Evolutionary conservation across 345 rosid species (phyloP).

Genomic region (Tarenaya hassleriana): DNA sequence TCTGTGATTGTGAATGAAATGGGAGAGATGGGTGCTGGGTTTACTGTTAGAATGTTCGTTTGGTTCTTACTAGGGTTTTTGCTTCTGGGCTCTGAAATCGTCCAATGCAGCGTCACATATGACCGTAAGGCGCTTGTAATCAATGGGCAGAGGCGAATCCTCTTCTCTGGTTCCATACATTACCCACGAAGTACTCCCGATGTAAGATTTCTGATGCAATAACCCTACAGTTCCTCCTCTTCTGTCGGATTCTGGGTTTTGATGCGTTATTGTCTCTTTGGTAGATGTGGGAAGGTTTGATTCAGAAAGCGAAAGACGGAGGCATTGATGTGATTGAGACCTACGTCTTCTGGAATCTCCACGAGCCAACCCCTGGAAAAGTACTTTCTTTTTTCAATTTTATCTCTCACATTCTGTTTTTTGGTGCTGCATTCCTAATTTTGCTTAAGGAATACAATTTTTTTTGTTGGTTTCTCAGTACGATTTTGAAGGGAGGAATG

Average conservation of each 20-base stretch:
- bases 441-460: not conserved
- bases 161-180: conserved; percentile 91
- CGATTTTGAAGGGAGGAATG: conserved; percentile 90
- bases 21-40: conserved; percentile 40
- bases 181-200: conserved; percentile 94
- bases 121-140: conserved; percentile 81
- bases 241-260: not conserved
- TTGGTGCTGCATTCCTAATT: no score
- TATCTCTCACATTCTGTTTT: not conserved
- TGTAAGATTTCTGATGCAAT: conserved; percentile 28
- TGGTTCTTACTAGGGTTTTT: conserved; percentile 36
- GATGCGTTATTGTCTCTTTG: not conserved
- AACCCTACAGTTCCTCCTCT: conserved; percentile 1
- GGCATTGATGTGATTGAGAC: conserved; percentile 95
- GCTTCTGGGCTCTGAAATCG: conserved; percentile 39
- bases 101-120: conserved; percentile 63
- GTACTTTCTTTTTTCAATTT: conserved; percentile 29
- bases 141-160: conserved; percentile 81
- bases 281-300: conserved; percentile 99
- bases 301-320: conserved; percentile 94
- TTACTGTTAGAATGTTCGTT: conserved; percentile 33
- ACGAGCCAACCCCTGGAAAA: conserved; percentile 93
- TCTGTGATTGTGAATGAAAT: conserved; percentile 10
- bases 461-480: conserved; percentile 38
- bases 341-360: conserved; percentile 98